These are phyloP conservation scores for Bertia moriformis DNA, from an alignment of 2,329 filamentous ascomycete species.

Conservation along the genomic window DNA sequence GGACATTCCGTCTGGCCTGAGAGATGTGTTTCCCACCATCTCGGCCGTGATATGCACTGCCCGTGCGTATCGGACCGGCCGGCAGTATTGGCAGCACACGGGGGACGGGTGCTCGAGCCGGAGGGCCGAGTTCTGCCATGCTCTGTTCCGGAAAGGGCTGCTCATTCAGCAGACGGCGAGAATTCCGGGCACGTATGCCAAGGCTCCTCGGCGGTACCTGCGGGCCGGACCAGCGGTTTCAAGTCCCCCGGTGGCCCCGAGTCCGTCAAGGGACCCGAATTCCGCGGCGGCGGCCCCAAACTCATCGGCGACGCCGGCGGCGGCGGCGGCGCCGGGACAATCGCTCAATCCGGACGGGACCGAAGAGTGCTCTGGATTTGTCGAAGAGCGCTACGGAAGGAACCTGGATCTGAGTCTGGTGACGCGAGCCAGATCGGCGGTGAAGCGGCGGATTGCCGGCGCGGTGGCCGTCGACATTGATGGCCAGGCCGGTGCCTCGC, in stretches of 20 bases:
- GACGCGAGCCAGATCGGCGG: slow-evolving; percentile 69
- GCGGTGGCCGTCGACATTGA: slow-evolving; percentile 63
- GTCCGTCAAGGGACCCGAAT: too few species aligned
- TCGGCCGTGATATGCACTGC: slow-evolving; percentile 60
- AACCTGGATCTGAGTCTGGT: slow-evolving; percentile 74
- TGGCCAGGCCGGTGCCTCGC: slow-evolving; percentile 29
- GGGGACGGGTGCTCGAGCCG: slow-evolving; percentile 87
- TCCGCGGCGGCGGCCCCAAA: too few species aligned
- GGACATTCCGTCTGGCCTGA: slow-evolving; percentile 32
- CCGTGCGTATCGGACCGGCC: slow-evolving; percentile 55
- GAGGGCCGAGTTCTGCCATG: slow-evolving; percentile 75
- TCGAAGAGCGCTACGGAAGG: slow-evolving; percentile 87
- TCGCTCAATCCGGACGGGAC: slow-evolving; percentile 20
- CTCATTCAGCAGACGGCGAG: too few species aligned
- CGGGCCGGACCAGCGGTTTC: too few species aligned
- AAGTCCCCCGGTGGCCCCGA: too few species aligned
- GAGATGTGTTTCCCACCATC: slow-evolving; percentile 40
- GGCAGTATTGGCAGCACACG: slow-evolving; percentile 93
- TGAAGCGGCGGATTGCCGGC: slow-evolving; percentile 76
- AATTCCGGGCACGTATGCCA: too few species aligned
- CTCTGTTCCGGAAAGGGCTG: slow-evolving; percentile 56
- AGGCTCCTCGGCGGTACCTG: too few species aligned
- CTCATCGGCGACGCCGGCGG: too few species aligned
- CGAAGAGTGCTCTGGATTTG: slow-evolving; percentile 62
- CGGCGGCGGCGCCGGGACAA: slow-evolving; percentile 6